Percentiles rank a stretch among this genome's conserved stretches.
Conservation (phyloP, 768 basidiomycete species). For the Boletus rex-veris region DNA sequence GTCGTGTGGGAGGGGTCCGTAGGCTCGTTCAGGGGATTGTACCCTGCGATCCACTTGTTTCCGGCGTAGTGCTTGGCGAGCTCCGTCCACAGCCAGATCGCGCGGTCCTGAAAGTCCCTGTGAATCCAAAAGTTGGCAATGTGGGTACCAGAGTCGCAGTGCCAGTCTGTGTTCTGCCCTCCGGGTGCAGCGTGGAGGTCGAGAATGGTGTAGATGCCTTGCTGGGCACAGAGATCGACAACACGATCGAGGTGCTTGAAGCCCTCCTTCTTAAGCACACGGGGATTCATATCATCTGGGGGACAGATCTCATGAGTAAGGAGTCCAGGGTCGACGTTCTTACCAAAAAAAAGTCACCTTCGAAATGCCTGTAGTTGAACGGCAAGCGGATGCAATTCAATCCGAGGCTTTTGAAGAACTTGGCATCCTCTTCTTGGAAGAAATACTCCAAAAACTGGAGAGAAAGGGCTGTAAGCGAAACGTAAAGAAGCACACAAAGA, state of each 20-base stretch:
- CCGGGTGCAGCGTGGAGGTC: constrained; percentile 78
- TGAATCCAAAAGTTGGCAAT: constrained; percentile 77
- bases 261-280: constrained; percentile 67
- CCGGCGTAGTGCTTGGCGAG: constrained; percentile 71
- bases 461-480: neutral
- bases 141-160: constrained; percentile 67
- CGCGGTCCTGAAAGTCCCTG: constrained; percentile 81
- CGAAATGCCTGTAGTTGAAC: constrained; percentile 73
- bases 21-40: constrained; percentile 82
- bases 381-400: constrained; percentile 77
- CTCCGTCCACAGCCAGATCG: constrained; percentile 73
- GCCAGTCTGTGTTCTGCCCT: constrained; percentile 80
- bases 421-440: constrained; percentile 72
- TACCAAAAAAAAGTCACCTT: constrained; percentile 29
- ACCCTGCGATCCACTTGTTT: constrained; percentile 83
- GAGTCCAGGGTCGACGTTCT: neutral
- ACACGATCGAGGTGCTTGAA: constrained; percentile 85
- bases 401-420: constrained; percentile 74
- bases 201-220: constrained; percentile 76
- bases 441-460: constrained; percentile 77
- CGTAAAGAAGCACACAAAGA: neutral
- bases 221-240: constrained; percentile 66
- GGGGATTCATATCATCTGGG: constrained; percentile 71
- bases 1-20: constrained; percentile 66
- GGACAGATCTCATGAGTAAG: constrained; percentile 6